Evolutionary conservation across 2,329 filamentous ascomycete genomes (phyloP), one percentile per base, ranked within the genome.

Genomic region (Colletotrichum sp.): DNA sequence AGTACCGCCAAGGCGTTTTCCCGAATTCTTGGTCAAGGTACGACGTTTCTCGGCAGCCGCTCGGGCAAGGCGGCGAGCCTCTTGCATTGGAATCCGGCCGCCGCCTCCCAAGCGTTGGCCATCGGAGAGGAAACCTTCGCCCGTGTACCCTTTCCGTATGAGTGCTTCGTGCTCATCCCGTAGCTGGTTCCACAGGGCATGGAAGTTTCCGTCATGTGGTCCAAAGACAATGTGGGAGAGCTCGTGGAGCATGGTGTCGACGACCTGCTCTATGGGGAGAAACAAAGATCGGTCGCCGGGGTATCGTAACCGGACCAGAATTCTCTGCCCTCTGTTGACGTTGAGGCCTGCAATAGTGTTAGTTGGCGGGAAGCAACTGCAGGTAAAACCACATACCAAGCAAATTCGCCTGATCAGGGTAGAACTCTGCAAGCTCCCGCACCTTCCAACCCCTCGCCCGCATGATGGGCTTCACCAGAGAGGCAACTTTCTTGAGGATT

Each of bases 211-310:
- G 82, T 98, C 92, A 83, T 99, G 96, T 3, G 95, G 95, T 0
- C 95, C 95, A 83, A 94, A 92, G 13, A 95, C 91, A 78, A 94
- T 98, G 82, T 99, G 96, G n/a, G 92, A 93, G 4, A 99, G 91
- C 88, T 99, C 96, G 83, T 99, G 96, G 25, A 99, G 91, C 92
- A 99, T 94, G 0, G 96, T 99, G 84, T 98, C 96, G 59, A 95
- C 89, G 9, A 98, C 90, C 78, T 94, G 88, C 81, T 98, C 95
- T 73, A 96, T 86, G 2, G 94, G 93, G 25, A 98, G 84, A 81
- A 99, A 99, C 80, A 95, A 93, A 52, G 88, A 92, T 12, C 91
- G 89, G 82, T 98, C 95, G 80, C 91, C 89, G 8, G 94, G 88
- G 84, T 97, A 93, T 72, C 96, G 93, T 75, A 99, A 87, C 59